Percentiles rank a stretch among this genome's conserved stretches.
phyloP scores from a whole-genome alignment of 495 filamentous ascomycete genomes.

The Lasiosphaeria ovina region DNA sequence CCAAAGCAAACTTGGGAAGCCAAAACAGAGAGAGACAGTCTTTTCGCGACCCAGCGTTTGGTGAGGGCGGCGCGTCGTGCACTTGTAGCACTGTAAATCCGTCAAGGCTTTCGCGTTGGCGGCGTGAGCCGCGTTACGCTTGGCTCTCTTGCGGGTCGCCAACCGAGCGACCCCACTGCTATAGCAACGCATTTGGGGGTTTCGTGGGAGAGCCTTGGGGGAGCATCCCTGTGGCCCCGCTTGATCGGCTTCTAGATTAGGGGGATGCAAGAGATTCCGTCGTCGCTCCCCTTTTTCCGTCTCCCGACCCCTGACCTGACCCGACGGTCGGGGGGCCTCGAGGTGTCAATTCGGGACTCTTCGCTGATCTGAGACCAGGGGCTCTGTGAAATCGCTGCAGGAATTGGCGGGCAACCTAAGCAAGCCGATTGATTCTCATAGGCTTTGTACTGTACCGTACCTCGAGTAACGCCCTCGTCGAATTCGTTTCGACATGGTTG shows the following conservation, averaged over 20 bases:
- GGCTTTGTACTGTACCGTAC: too few species aligned
- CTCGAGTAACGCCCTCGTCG: too few species aligned
- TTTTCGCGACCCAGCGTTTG: neutral
- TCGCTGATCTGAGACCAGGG: neutral
- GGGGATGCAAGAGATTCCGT: neutral
- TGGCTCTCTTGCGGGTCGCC: neutral
- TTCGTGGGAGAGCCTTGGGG: too few species aligned
- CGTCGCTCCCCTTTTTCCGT: neutral
- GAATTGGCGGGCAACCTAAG: too few species aligned
- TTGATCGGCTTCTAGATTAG: neutral
- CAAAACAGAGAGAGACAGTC: neutral
- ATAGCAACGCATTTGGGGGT: neutral
- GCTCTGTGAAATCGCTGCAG: neutral
- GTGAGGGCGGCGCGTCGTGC: neutral
- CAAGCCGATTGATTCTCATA: too few species aligned
- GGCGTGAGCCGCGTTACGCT: neutral
- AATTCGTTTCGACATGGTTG: too few species aligned
- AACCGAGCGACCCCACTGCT: neutral
- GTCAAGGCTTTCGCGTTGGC: neutral
- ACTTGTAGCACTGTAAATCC: neutral
- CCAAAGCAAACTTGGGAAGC: too few species aligned
- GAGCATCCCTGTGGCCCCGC: neutral
- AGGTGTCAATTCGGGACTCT: neutral
- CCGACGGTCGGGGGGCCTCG: neutral
- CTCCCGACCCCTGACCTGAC: neutral